A percentile compares a stretch with the other conserved stretches of the same genome.
phyloP scores from a whole-genome alignment of 148 eudicot genomes.

The Camellia granthamiana region DNA sequence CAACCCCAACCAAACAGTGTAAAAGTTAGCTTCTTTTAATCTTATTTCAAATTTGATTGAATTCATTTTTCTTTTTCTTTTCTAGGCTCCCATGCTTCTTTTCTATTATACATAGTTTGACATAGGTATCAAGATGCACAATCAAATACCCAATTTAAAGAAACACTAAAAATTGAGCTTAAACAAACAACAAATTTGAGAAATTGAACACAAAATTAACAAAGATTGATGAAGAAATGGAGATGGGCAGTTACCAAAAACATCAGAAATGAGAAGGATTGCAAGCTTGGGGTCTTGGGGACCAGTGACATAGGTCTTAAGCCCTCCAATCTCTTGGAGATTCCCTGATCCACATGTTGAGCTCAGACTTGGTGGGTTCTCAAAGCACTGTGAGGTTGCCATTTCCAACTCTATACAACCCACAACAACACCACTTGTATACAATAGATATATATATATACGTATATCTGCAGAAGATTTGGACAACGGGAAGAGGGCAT shows the following conservation, averaged over 20 bases:
- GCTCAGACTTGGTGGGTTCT: constrained; percentile 32
- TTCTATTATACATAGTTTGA: no score
- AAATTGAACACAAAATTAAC: background rate
- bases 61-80: no score
- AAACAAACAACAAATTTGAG: background rate
- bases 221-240: background rate
- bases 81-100: no score
- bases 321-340: constrained; percentile 27
- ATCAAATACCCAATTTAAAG: constrained; percentile 7
- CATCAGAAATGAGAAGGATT: constrained; percentile 34
- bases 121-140: background rate
- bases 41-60: no score
- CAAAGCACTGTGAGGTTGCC: constrained; percentile 30
- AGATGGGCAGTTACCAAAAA: constrained; percentile 30
- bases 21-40: no score
- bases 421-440: background rate
- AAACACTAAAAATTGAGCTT: background rate
- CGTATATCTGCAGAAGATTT: background rate
- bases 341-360: constrained; percentile 28
- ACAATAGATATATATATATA: background rate
- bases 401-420: constrained; percentile 18
- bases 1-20: no score
- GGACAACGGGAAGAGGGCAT: no score
- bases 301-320: constrained; percentile 35
- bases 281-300: constrained; percentile 30